Conservation (phyloP, 2,329 filamentous ascomycete genomes). For the Didymella segeticola region DNA sequence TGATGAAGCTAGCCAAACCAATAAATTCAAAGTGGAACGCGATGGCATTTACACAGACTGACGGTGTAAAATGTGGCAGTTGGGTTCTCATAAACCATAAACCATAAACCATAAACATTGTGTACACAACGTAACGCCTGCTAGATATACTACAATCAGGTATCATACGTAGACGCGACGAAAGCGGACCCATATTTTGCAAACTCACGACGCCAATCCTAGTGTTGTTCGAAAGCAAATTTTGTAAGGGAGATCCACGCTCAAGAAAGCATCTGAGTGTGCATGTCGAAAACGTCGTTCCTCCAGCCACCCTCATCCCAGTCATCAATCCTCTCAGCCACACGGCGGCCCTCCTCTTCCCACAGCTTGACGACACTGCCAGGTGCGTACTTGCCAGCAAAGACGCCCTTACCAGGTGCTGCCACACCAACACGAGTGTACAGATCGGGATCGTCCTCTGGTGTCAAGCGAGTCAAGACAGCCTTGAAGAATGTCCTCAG, state of each 20-base stretch:
- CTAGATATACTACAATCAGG: constrained; percentile 4
- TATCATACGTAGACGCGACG: not conserved
- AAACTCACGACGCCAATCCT: not conserved
- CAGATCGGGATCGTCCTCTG: constrained; percentile 76
- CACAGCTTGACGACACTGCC: constrained; percentile 90
- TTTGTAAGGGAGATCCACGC: not conserved
- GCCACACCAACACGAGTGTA: constrained; percentile 76
- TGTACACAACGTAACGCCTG: constrained; percentile 6
- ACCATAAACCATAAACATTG: not conserved
- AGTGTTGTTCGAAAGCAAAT: not conserved
- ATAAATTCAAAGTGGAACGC: no score
- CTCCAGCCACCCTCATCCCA: constrained; percentile 77
- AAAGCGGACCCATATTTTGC: constrained; percentile 1
- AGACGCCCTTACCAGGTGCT: constrained; percentile 68
- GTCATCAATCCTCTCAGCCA: constrained; percentile 76
- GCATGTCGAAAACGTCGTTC: constrained; percentile 78
- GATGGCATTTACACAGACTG: no score
- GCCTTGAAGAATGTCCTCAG: constrained; percentile 83
- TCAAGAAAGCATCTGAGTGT: constrained; percentile 43
- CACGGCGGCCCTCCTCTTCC: constrained; percentile 77
- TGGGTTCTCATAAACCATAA: no score
- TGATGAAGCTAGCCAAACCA: no score
- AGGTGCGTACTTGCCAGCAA: constrained; percentile 85
- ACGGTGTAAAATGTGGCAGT: no score
- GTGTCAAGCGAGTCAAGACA: constrained; percentile 76